Conservation (phyloP, 352 stramenopile genomes). For the Globisporangium cylindrosporum region DNA sequence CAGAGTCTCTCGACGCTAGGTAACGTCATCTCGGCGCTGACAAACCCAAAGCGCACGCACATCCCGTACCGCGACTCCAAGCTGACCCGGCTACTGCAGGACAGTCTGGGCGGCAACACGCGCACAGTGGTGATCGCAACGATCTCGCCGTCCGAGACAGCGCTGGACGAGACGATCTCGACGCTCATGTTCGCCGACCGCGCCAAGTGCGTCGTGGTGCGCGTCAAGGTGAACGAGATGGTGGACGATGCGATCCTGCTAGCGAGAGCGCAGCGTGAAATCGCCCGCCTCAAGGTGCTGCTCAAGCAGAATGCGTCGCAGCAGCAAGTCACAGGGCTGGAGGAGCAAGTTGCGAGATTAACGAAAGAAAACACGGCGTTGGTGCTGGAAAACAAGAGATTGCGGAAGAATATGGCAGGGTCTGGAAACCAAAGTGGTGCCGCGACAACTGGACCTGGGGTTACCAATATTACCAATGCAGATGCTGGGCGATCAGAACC, state of each 20-base stretch:
- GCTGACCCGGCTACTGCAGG: slow-evolving; percentile 92
- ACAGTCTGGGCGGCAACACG: slow-evolving; percentile 85
- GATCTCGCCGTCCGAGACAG: slow-evolving; percentile 69
- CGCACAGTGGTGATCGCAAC: slow-evolving; percentile 89
- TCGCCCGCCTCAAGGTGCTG: slow-evolving; percentile 54
- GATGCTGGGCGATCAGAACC: neutral
- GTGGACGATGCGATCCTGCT: slow-evolving; percentile 79
- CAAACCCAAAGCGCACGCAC: slow-evolving; percentile 65
- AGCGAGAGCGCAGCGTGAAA: slow-evolving; percentile 68
- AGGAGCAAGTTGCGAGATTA: slow-evolving; percentile 41
- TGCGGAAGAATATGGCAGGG: slow-evolving; percentile 25
- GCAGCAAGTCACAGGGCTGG: slow-evolving; percentile 33
- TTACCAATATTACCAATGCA: neutral
- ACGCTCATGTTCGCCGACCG: slow-evolving; percentile 89
- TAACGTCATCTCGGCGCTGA: slow-evolving; percentile 86
- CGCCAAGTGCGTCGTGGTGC: slow-evolving; percentile 71
- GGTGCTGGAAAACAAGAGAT: slow-evolving; percentile 44
- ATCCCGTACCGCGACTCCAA: slow-evolving; percentile 97
- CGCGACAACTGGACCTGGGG: neutral
- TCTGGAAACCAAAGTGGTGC: neutral
- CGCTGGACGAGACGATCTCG: slow-evolving; percentile 88
- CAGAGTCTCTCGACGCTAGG: slow-evolving; percentile 88
- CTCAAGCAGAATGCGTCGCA: slow-evolving; percentile 44
- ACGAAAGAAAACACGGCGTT: slow-evolving; percentile 48
- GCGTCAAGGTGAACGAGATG: slow-evolving; percentile 79